phyloP scores from a whole-genome alignment of 2,329 filamentous ascomycete species.

The Aotearoamyces nothofagi region DNA sequence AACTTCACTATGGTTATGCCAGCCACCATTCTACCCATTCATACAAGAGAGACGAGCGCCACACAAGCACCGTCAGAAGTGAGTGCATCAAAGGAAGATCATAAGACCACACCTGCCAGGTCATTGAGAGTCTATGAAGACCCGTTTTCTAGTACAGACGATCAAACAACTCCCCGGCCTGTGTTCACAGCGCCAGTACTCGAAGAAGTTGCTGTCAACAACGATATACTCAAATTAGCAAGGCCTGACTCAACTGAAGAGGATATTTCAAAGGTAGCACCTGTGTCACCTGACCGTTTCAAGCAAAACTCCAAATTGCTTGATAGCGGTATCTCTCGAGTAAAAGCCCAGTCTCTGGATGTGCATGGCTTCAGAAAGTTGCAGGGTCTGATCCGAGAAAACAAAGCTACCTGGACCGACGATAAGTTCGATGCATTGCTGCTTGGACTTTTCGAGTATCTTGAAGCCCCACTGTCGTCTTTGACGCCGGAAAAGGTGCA shows the following conservation, averaged over 20 bases:
- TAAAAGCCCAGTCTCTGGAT: slow-evolving; percentile 57
- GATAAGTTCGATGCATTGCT: slow-evolving; percentile 56
- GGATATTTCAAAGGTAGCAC: slow-evolving; percentile 9
- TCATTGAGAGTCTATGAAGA: slow-evolving; percentile 44
- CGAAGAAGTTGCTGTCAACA: slow-evolving; percentile 45
- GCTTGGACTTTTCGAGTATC: slow-evolving; percentile 53
- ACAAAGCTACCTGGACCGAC: slow-evolving; percentile 44
- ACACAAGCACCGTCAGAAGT: slow-evolving; percentile 10
- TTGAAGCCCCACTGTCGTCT: slow-evolving; percentile 43
- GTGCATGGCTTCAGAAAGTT: slow-evolving; percentile 69
- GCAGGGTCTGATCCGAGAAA: slow-evolving; percentile 58
- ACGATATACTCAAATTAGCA: slow-evolving; percentile 22
- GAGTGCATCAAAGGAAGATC: slow-evolving; percentile 24
- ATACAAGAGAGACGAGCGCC: slow-evolving; percentile 7
- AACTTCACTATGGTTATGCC: slow-evolving; percentile 38
- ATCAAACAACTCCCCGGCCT: slow-evolving; percentile 30
- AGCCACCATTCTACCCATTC: slow-evolving; percentile 18
- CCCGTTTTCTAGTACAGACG: slow-evolving; percentile 32
- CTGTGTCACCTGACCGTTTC: slow-evolving; percentile 32
- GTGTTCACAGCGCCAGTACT: slow-evolving; percentile 32
- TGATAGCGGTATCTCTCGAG: slow-evolving; percentile 59
- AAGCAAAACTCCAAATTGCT: slow-evolving; percentile 48
- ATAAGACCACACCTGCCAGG: slow-evolving; percentile 12
- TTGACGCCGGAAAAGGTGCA: slow-evolving; percentile 48
- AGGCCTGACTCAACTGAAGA: slow-evolving; percentile 7